These are phyloP conservation scores for Fraxinus excelsior DNA, from an alignment of 257 asterid genomes.

Conservation along the genomic window DNA sequence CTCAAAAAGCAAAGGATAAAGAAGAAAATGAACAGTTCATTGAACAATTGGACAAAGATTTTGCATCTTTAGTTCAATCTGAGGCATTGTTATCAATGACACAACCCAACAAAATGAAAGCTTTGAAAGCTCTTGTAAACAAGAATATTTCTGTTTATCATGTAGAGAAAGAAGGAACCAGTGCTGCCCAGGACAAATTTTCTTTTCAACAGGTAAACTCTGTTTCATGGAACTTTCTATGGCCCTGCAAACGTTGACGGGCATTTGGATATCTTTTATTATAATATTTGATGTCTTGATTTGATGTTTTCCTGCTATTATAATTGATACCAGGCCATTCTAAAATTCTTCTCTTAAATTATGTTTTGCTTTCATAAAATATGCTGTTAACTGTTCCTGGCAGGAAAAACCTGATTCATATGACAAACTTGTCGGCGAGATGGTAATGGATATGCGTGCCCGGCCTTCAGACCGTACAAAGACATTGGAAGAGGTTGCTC, in stretches of 20 bases:
- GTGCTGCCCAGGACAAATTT: slow-evolving; percentile 34
- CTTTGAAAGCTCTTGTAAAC: slow-evolving; percentile 70
- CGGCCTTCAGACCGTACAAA: slow-evolving; percentile 91
- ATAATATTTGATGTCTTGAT: slow-evolving; percentile 3
- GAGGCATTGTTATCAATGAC: slow-evolving; percentile 71
- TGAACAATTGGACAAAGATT: slow-evolving; percentile 78
- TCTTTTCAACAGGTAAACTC: slow-evolving; percentile 47
- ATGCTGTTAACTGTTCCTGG: slow-evolving; percentile 19
- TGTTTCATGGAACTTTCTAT: not conserved
- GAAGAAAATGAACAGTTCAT: slow-evolving; percentile 73
- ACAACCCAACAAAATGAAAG: slow-evolving; percentile 73
- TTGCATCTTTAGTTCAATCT: slow-evolving; percentile 71
- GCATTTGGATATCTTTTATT: not conserved
- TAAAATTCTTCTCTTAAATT: not conserved
- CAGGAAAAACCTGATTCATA: slow-evolving; percentile 86
- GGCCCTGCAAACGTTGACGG: not conserved
- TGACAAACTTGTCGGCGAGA: slow-evolving; percentile 69
- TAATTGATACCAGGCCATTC: not conserved
- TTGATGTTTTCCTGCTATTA: slow-evolving; percentile 1
- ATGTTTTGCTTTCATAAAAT: slow-evolving; percentile 2
- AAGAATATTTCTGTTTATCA: slow-evolving; percentile 42
- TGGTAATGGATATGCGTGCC: slow-evolving; percentile 85
- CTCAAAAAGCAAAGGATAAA: slow-evolving; percentile 90
- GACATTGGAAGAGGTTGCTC: slow-evolving; percentile 91
- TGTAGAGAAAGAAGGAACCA: slow-evolving; percentile 43